A percentile compares a stretch with the other conserved stretches of the same genome.
Conservation (phyloP, 1,284 basidiomycete species). For the Melampsora americana region DNA sequence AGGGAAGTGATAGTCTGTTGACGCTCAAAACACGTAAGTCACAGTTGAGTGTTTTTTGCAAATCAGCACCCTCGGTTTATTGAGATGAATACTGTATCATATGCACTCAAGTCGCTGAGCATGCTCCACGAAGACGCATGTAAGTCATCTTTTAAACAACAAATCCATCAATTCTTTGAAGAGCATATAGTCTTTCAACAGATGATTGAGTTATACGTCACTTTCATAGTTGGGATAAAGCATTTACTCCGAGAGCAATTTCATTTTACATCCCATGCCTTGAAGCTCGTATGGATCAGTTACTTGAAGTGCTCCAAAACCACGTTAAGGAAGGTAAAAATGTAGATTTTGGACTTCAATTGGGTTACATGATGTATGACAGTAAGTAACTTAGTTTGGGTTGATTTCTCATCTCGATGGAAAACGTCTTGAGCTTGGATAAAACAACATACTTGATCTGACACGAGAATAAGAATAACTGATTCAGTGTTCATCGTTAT, state of each 20-base stretch:
- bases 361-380: constrained; percentile 30
- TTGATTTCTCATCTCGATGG: too few species aligned
- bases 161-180: too few species aligned
- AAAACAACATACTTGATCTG: too few species aligned
- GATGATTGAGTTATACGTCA: not conserved
- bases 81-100: not conserved
- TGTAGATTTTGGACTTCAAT: constrained; percentile 28
- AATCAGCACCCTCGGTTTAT: not conserved
- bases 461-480: too few species aligned
- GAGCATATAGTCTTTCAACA: too few species aligned
- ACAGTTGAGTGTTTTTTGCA: not conserved
- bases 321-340: constrained; percentile 9
- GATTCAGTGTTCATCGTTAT: not conserved
- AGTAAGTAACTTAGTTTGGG: constrained; percentile 7
- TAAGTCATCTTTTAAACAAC: not conserved
- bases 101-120: constrained; percentile 12
- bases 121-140: constrained; percentile 28
- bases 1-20: constrained; percentile 23
- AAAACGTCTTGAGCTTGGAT: not conserved
- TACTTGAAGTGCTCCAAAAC: constrained; percentile 13
- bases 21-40: constrained; percentile 34
- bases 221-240: constrained; percentile 24
- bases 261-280: constrained; percentile 20
- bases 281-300: constrained; percentile 23
- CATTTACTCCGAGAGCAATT: constrained; percentile 33